Evolutionary conservation across 768 basidiomycete species (phyloP).

Genomic region (Kwoniella dendrophila): DNA sequence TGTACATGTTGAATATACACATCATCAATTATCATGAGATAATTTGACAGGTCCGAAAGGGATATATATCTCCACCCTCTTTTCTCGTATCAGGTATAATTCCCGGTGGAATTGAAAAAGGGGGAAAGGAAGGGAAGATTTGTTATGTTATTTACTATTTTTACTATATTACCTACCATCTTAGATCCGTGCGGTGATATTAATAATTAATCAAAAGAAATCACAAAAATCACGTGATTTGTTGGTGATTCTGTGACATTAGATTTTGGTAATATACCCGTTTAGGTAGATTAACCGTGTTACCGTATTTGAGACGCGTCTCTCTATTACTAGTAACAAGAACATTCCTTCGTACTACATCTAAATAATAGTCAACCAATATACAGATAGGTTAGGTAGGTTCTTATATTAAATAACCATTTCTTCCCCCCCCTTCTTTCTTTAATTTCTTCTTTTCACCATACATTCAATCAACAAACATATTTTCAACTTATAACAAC

Average conservation of each 20-base stretch:
- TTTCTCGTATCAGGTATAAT: too few relatives aligned
- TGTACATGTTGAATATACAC: too few relatives aligned
- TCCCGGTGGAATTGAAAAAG: too few relatives aligned
- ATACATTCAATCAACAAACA: constrained; percentile 15
- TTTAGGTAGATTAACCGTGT: not conserved
- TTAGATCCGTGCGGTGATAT: too few relatives aligned
- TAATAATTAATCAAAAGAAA: too few relatives aligned
- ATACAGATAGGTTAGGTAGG: not conserved
- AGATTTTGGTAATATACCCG: constrained; percentile 6
- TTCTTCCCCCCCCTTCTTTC: constrained; percentile 19
- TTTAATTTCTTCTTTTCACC: constrained; percentile 8
- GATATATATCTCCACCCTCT: too few relatives aligned
- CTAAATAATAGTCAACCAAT: not conserved
- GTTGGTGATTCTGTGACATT: not conserved
- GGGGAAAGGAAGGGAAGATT: too few relatives aligned
- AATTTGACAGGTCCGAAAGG: too few relatives aligned
- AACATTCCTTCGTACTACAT: constrained; percentile 1
- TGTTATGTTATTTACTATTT: too few relatives aligned
- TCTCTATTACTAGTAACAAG: not conserved
- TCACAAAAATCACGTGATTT: constrained; percentile 19
- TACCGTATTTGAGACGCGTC: constrained; percentile 3
- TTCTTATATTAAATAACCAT: not conserved
- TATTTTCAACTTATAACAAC: constrained; percentile 2
- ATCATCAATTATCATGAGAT: too few relatives aligned
- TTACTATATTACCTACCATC: too few relatives aligned